Percentiles rank a stretch among this genome's conserved stretches.
Conservation (phyloP, 495 filamentous ascomycete species). For the Penicillium paxilli region DNA sequence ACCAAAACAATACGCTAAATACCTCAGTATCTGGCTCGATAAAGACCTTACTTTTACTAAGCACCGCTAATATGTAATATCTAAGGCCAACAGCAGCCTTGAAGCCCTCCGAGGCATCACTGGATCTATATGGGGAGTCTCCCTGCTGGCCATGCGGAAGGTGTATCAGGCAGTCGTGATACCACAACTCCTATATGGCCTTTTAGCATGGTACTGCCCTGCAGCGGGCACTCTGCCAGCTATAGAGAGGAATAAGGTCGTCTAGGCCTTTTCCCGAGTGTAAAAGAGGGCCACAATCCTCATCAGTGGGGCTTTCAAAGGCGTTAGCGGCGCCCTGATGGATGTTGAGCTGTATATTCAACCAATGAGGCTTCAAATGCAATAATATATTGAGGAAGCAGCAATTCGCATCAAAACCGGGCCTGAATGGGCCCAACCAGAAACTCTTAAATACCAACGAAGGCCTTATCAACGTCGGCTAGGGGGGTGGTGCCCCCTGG, state of each 20-base stretch:
- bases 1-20: background rate
- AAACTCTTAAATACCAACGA: background rate
- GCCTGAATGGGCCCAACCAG: background rate
- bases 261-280: background rate
- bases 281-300: constrained; percentile 9
- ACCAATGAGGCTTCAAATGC: constrained; percentile 10
- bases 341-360: constrained; percentile 14
- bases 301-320: constrained; percentile 13
- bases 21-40: constrained; percentile 20
- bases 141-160: constrained; percentile 1
- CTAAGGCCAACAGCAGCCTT: constrained; percentile 8
- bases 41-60: constrained; percentile 9
- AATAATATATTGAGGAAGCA: constrained; percentile 11
- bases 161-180: constrained; percentile 22
- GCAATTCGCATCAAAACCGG: constrained; percentile 8
- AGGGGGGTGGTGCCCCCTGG: constrained; percentile 10
- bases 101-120: constrained; percentile 11
- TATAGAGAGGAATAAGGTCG: background rate
- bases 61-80: constrained; percentile 6
- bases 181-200: constrained; percentile 17
- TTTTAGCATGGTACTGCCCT: constrained; percentile 12
- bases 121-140: constrained; percentile 15
- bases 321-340: background rate
- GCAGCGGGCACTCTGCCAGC: background rate
- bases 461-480: background rate